These are phyloP conservation scores for Tulasnella sp. DNA, from an alignment of 768 basidiomycete species.

Conservation along the genomic window DNA sequence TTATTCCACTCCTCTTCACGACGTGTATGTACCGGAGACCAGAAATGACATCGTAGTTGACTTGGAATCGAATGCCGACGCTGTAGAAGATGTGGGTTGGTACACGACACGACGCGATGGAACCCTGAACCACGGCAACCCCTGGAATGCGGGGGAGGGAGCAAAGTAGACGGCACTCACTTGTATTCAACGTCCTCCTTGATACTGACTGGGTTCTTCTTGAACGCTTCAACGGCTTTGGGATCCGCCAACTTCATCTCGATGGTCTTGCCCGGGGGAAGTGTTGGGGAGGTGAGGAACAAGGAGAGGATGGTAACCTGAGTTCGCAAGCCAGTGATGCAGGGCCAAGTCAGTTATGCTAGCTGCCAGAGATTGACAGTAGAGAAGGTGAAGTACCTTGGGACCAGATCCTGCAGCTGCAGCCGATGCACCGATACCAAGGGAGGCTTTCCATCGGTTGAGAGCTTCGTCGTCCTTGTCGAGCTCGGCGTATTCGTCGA, in stretches of 20 bases:
- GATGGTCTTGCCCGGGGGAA: constrained; percentile 53
- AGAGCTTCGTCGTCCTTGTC: constrained; percentile 90
- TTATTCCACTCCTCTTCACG: constrained; percentile 70
- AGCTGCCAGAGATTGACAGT: not conserved
- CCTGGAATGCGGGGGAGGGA: not conserved
- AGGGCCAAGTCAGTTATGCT: not conserved
- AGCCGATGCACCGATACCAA: constrained; percentile 56
- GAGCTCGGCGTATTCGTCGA: constrained; percentile 76
- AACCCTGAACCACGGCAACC: not conserved
- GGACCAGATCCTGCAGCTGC: constrained; percentile 42
- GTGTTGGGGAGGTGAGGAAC: constrained; percentile 69
- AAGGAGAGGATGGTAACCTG: constrained; percentile 69
- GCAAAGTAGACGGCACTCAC: constrained; percentile 36
- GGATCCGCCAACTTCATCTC: constrained; percentile 55
- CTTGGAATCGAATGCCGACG: constrained; percentile 73
- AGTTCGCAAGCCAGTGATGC: not conserved
- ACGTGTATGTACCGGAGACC: constrained; percentile 82
- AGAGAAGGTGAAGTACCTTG: constrained; percentile 43
- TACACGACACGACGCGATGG: constrained; percentile 3
- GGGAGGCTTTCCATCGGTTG: constrained; percentile 89
- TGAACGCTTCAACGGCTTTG: constrained; percentile 44
- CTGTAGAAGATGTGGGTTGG: constrained; percentile 32
- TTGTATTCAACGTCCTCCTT: constrained; percentile 87
- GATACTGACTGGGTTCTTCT: constrained; percentile 70
- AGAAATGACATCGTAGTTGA: constrained; percentile 84